Percentiles rank a stretch among this genome's conserved stretches.
Evolutionary conservation across 768 basidiomycete species (phyloP).

Genomic region (Lentinula aciculospora): DNA sequence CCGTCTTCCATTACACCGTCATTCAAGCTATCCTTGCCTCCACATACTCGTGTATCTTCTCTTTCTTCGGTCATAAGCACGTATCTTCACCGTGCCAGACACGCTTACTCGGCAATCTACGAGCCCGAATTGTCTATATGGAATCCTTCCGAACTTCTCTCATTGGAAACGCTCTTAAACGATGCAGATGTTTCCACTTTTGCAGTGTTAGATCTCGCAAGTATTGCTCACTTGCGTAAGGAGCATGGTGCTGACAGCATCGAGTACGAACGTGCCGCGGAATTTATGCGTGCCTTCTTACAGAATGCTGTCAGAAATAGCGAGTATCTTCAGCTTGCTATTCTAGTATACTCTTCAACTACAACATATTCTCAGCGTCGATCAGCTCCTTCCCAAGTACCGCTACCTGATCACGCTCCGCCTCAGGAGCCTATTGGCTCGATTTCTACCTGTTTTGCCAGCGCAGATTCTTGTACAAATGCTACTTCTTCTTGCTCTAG

Average conservation of each 20-base stretch:
- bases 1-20: constrained; percentile 45
- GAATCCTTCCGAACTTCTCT: constrained; percentile 28
- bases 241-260: constrained; percentile 46
- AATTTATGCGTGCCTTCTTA: constrained; percentile 44
- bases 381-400: constrained; percentile 34
- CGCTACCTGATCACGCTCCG: constrained; percentile 36
- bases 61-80: constrained; percentile 51
- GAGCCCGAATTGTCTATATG: constrained; percentile 30
- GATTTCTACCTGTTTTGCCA: constrained; percentile 57
- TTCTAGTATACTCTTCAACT: constrained; percentile 42
- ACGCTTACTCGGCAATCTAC: constrained; percentile 52
- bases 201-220: constrained; percentile 55
- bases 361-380: constrained; percentile 29
- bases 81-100: constrained; percentile 51
- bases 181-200: constrained; percentile 47
- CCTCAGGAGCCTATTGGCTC: constrained; percentile 52
- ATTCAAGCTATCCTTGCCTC: constrained; percentile 33
- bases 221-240: constrained; percentile 41
- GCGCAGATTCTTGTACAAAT: constrained; percentile 50
- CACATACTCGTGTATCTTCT: constrained; percentile 27
- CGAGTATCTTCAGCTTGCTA: constrained; percentile 38
- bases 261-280: constrained; percentile 43
- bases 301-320: constrained; percentile 30
- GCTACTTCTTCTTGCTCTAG: constrained; percentile 66
- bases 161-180: constrained; percentile 49